Percentiles rank a stretch among this genome's conserved stretches.
Evolutionary conservation across 352 stramenopile genomes (phyloP).

Genomic region (Peronospora destructor): DNA sequence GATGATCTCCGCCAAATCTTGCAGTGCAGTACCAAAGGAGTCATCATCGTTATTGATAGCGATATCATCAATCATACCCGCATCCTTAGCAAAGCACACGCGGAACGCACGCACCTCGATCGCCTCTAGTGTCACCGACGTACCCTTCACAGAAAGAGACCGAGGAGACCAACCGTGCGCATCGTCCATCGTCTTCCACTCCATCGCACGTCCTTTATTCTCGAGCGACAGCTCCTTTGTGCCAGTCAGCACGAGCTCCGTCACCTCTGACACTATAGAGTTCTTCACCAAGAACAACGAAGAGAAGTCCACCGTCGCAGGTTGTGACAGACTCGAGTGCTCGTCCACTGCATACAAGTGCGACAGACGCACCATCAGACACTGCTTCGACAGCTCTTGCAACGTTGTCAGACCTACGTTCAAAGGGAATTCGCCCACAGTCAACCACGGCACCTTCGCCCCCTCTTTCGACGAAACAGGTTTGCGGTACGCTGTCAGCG

Average conservation of each 20-base stretch:
- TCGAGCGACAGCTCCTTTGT: conserved; percentile 48
- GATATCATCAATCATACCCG: neutral
- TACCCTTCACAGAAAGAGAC: conserved; percentile 45
- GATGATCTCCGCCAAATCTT: conserved; percentile 33
- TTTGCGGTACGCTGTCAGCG: conserved; percentile 52
- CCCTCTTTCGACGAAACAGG: conserved; percentile 18
- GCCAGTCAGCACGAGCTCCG: conserved; percentile 87
- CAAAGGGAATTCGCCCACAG: conserved; percentile 64
- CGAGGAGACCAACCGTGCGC: conserved; percentile 20
- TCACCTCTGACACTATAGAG: conserved; percentile 50
- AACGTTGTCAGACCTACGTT: conserved; percentile 93
- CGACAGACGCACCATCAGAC: conserved; percentile 87
- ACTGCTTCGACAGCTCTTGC: conserved; percentile 61
- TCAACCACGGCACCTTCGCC: conserved; percentile 61
- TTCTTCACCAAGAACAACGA: conserved; percentile 49
- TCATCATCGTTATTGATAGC: conserved; percentile 8
- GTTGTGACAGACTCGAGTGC: conserved; percentile 68
- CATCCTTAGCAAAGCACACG: conserved; percentile 42
- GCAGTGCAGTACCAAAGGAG: conserved; percentile 19
- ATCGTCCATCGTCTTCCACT: conserved; percentile 41
- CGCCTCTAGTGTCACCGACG: conserved; percentile 65
- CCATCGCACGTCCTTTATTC: conserved; percentile 14
- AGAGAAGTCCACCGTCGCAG: conserved; percentile 65
- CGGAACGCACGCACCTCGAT: conserved; percentile 93
- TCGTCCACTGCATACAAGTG: conserved; percentile 91